Evolutionary conservation across 2,329 filamentous ascomycete genomes (phyloP), one percentile per base, ranked within the genome.

Genomic region (Colletotrichum sidae): DNA sequence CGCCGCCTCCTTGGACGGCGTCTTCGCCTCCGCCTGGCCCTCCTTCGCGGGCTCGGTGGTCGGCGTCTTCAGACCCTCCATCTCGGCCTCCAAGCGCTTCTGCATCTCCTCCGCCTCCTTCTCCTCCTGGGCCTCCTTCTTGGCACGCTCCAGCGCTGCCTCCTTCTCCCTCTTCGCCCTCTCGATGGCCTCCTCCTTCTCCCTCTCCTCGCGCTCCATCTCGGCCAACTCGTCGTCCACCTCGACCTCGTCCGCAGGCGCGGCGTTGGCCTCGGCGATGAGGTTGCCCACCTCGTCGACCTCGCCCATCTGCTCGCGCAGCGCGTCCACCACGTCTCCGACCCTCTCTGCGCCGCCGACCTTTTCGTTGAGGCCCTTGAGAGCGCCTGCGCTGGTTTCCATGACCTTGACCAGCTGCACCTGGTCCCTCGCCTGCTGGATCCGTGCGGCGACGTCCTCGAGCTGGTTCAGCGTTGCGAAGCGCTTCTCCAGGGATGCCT

Each of bases 181-280:
- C 70, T 72, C 78, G 72, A 71, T 68, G 37, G 79, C 79, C 65
- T 82, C 80, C 62, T 87, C 83, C 73, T 86, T 85, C 72, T 81
- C 81, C 69, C 73, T 78, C 70, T 88, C 86, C 69, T 87, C 83
- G 39, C 75, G 81, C 78, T 94, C 89, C 80, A 99, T 81, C 4
- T 84, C 89, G 70, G 92, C 91, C 51, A 98, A 84, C 80, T 97
- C 95, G 66, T 95, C 92, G 70, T 97, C 94, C 60, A 98, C 88
- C 75, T 96, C 94, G 17, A 74, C 84, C 73, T 97, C 94, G 75
- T 97, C 93, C 38, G 97, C 82, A 1, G 76, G 77, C 45, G 71
- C 74, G 12, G 79, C 80, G 11, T 80, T 83, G 7, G 79, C 77
- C 70, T 96, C 93, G 56, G 89, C 88, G 68, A 98, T 85, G 45